Evolutionary conservation across 164 flowering plant species (phyloP), one percentile per base, ranked within the genome.

Genomic region (Taxillus chinensis): DNA sequence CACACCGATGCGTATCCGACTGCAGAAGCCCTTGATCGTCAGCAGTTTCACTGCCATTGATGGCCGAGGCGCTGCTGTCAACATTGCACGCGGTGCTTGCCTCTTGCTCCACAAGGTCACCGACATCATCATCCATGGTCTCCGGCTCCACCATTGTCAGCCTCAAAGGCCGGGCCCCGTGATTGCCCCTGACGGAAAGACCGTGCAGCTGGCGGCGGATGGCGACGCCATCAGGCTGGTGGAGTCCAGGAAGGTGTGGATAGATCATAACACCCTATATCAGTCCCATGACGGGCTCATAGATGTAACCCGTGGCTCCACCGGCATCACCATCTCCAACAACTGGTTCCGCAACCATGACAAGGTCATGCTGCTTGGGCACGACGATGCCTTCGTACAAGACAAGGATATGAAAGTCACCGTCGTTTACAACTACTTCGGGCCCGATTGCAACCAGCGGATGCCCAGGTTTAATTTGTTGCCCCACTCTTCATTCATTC

Each of bases 301-400:
- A 0, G 95, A 89, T 66, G 87, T 82, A 13, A 86, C 90, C 3
- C 76, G 76, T 1, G 96, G 93, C 3, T 83, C 95, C 1, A 92
- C 96, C 0, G 79, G 76, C 39, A 60, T 92, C 11, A 90, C 96
- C 43, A 68, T 87, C 46, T 87, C 96, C 0, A 92, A 86, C 82
- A 89, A 88, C 67, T 81, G 88, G 90, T 90, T 92, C 64, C 76
- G 75, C 45, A 66, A 82, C 71, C 98, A 92, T 59, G 81, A 86
- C 77, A 89, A 89, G 77, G 95, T 86, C 40, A 89, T 89, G 96
- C 93, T 89, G 56, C 76, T 92, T 5, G 96, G 96, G 2, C 96
- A 90, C 54, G 86, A 84, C 40, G 96, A 92, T 49, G 81, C 77
- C 3, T 88, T 49, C 62, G 3, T 45, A 15, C 62, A 67, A 15